Conservation (phyloP, 2,329 filamentous ascomycete species). For the Diplodia seriata region DNA sequence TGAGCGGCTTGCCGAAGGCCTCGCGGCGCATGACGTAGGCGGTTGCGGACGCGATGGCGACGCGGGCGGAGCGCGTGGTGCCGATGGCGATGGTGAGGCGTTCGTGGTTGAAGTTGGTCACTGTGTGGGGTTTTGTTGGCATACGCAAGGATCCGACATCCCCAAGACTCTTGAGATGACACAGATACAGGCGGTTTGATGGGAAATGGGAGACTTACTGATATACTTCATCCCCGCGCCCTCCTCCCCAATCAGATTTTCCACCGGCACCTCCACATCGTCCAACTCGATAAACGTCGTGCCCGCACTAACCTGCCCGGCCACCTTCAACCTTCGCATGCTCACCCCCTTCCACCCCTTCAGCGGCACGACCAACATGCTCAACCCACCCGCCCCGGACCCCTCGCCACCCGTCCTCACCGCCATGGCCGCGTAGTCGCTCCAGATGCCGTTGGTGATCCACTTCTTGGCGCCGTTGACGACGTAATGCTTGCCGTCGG, state of each 20-base stretch:
- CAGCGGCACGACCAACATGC: constrained; percentile 73
- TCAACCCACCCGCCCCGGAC: constrained; percentile 67
- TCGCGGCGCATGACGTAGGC: constrained; percentile 70
- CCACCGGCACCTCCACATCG: constrained; percentile 73
- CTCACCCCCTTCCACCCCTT: constrained; percentile 70
- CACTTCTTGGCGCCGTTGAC: constrained; percentile 82
- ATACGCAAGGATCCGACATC: too few relatives aligned
- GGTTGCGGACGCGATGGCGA: constrained; percentile 66
- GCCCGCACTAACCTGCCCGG: constrained; percentile 69
- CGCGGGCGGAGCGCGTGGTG: constrained; percentile 67
- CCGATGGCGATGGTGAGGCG: constrained; percentile 71
- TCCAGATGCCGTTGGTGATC: constrained; percentile 78
- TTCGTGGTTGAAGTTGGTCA: constrained; percentile 84
- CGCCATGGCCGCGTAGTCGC: constrained; percentile 72
- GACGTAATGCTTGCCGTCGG: constrained; percentile 71
- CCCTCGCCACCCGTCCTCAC: constrained; percentile 69
- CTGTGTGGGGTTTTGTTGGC: not conserved
- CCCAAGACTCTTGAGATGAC: too few relatives aligned
- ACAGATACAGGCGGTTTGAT: too few relatives aligned
- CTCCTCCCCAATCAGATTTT: constrained; percentile 73
- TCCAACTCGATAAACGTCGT: constrained; percentile 80
- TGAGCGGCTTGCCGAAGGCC: constrained; percentile 71
- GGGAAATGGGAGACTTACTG: constrained; percentile 42
- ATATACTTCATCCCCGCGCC: constrained; percentile 76
- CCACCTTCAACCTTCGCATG: constrained; percentile 72